Evolutionary conservation across 164 flowering plant species (phyloP).

Genomic region (Piper betle): DNA sequence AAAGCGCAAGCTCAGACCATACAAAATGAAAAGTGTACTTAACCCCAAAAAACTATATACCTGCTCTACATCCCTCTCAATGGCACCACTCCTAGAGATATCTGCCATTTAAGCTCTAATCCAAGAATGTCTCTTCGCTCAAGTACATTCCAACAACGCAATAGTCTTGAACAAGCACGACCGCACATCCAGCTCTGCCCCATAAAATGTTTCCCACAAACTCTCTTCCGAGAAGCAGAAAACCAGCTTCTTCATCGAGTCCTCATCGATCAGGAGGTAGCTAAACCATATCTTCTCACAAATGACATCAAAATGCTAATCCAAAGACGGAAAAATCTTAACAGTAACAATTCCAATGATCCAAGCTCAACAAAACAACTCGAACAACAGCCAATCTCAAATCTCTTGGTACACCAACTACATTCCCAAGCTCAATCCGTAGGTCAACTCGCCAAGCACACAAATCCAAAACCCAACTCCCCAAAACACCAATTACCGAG

Average conservation of each 20-base stretch:
- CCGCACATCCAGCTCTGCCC: slow-evolving; percentile 11
- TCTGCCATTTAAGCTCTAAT: slow-evolving; percentile 68
- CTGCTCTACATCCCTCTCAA: slow-evolving; percentile 72
- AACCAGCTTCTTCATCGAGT: slow-evolving; percentile 11
- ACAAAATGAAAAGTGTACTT: neutral
- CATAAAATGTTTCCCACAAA: slow-evolving; percentile 14
- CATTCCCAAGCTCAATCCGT: neutral
- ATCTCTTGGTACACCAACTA: neutral
- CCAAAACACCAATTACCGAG: no score
- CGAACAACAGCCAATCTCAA: no score
- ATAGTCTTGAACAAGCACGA: slow-evolving; percentile 2
- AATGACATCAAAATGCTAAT: neutral
- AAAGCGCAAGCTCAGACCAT: neutral
- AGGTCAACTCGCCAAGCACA: neutral
- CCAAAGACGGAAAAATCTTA: no score
- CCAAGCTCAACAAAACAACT: no score
- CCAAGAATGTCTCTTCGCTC: slow-evolving; percentile 13
- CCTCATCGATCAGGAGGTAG: slow-evolving; percentile 8
- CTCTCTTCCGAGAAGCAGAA: slow-evolving; percentile 6
- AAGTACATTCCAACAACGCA: slow-evolving; percentile 38
- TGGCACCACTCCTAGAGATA: slow-evolving; percentile 34
- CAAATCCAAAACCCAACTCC: neutral
- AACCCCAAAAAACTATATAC: slow-evolving; percentile 12
- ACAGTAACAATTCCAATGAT: no score
- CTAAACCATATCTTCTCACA: neutral